Conservation (phyloP, 768 basidiomycete species). For the Lentinula edodes region DNA sequence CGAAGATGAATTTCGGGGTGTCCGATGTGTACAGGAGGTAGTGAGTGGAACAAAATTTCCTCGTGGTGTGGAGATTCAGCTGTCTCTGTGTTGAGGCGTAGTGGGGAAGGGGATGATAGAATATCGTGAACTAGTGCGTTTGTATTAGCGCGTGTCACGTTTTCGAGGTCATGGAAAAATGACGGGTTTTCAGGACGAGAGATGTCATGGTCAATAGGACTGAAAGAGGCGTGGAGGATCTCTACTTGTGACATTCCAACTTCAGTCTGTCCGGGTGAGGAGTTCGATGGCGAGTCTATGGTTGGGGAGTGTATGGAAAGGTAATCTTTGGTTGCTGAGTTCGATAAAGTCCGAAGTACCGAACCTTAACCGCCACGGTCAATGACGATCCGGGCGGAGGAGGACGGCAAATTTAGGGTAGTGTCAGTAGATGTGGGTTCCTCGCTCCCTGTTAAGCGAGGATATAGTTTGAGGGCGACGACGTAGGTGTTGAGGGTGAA, state of each 20-base stretch:
- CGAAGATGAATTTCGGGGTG: constrained; percentile 65
- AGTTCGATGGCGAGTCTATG: constrained; percentile 14
- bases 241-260: constrained; percentile 55
- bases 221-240: constrained; percentile 26
- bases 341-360: constrained; percentile 48
- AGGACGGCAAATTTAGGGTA: constrained; percentile 46
- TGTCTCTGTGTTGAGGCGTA: constrained; percentile 66
- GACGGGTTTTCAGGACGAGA: constrained; percentile 11
- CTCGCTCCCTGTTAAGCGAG: constrained; percentile 71
- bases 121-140: constrained; percentile 25
- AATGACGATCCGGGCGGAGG: constrained; percentile 51
- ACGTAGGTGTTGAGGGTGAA: constrained; percentile 5
- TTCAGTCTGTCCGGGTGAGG: constrained; percentile 13
- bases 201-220: constrained; percentile 4
- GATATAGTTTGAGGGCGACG: constrained; percentile 46
- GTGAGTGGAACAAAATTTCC: constrained; percentile 16
- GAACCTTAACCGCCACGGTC: constrained; percentile 75
- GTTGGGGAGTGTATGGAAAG: constrained; percentile 12
- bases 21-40: constrained; percentile 10
- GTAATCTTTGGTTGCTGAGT: constrained; percentile 16
- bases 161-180: constrained; percentile 16
- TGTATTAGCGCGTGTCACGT: constrained; percentile 56
- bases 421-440: constrained; percentile 54
- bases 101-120: constrained; percentile 51
- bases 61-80: constrained; percentile 38